A percentile compares a stretch with the other conserved stretches of the same genome.
phyloP scores from a whole-genome alignment of 371 early-diverging fungal genomes.

The Lichtheimia corymbifera region DNA sequence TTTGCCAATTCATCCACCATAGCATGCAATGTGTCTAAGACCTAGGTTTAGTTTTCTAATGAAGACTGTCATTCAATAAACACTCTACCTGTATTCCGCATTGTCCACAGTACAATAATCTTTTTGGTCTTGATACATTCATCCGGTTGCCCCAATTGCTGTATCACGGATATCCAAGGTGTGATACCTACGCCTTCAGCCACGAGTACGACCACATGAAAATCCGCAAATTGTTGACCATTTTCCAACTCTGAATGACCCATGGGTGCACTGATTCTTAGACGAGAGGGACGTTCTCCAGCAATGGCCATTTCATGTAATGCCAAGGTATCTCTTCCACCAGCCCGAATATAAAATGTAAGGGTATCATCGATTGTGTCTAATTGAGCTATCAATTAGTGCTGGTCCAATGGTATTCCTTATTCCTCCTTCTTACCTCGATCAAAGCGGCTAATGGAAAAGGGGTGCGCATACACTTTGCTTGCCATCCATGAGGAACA shows the following conservation, averaged over 20 bases:
- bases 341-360: slow-evolving; percentile 35
- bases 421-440: background rate
- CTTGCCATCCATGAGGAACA: slow-evolving; percentile 5
- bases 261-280: slow-evolving; percentile 33
- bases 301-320: slow-evolving; percentile 15
- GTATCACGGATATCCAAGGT: slow-evolving; percentile 41
- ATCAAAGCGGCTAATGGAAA: slow-evolving; percentile 39
- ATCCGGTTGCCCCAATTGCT: slow-evolving; percentile 20
- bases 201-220: slow-evolving; percentile 29
- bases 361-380: slow-evolving; percentile 7
- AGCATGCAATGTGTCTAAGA: slow-evolving; percentile 10
- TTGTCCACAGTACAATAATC: slow-evolving; percentile 26
- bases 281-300: background rate
- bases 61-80: background rate
- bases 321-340: slow-evolving; percentile 20
- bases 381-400: background rate
- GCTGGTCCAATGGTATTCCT: background rate
- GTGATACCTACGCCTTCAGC: slow-evolving; percentile 49
- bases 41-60: background rate
- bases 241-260: slow-evolving; percentile 20
- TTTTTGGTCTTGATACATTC: slow-evolving; percentile 19
- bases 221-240: slow-evolving; percentile 28
- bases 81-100: slow-evolving; percentile 25
- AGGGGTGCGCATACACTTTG: slow-evolving; percentile 28
- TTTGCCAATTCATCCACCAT: slow-evolving; percentile 6